Evolutionary conservation across 495 filamentous ascomycete genomes (phyloP), one percentile per base, ranked within the genome.

Genomic region (Neurospora discreta): DNA sequence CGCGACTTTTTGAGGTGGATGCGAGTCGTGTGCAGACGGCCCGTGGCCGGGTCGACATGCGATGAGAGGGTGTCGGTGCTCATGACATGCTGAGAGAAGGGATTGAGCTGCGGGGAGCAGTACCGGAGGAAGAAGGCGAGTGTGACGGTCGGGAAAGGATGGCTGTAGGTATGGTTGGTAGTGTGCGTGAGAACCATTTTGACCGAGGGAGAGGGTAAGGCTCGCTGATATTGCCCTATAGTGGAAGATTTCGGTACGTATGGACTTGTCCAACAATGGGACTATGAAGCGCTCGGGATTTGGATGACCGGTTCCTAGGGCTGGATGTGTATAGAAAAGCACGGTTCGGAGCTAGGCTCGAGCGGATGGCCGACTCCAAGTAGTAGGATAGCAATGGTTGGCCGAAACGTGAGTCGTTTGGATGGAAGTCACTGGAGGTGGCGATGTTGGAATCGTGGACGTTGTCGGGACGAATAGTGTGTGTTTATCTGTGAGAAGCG

Each of bases 111-210:
- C 33, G 84, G 84, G 23, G 83, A 84, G 74, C 95, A 96, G 81
- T 99, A 99, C 44, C 95, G 94, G 69, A 99, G 92, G 86, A 98
- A 98, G 87, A 97, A 99, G 82, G 95, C 95, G 74, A 99, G 91
- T 10, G 94, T 94, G 46, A 99, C 95, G 75, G 85, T 84, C 73
- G 93, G 90, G 81, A 95, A 96, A 75, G 92, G 90, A 81, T 97
- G 97, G 81, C 92, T 89, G 84, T 98, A 98, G 81, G 88, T 90
- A 81, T 92, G 95, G 79, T 87, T 87, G 79, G 89, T 92, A 78
- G 94, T 92, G 85, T 95, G 84, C 3, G 81, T 85, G 79, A 86
- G 84, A 69, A 86, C 84, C 84, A 86, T 85, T 11, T 75, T 82
- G 75, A 39, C 33, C 6, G n/a, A 38, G 36, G 52, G 18, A 65